These are phyloP conservation scores for Lactarius vividus DNA, from an alignment of 768 basidiomycete genomes.

Conservation along the genomic window DNA sequence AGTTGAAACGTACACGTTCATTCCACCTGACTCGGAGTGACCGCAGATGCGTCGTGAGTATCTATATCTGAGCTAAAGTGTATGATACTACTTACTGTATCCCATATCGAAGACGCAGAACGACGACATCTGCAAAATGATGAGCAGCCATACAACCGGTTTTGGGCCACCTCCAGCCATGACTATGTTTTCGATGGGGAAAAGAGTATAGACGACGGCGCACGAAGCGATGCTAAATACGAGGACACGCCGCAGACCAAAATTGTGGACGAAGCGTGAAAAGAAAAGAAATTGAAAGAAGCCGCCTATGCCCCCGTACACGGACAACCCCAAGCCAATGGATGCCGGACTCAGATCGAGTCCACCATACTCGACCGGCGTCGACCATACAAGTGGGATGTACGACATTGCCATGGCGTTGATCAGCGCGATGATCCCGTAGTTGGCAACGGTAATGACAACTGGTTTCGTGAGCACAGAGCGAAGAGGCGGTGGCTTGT, in stretches of 20 bases:
- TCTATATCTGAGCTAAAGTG: background rate
- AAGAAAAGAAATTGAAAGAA: background rate
- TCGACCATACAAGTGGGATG: background rate
- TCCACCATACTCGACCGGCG: background rate
- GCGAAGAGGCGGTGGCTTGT: background rate
- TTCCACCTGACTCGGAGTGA: constrained; percentile 49
- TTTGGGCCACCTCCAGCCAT: too few relatives aligned
- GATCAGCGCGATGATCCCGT: background rate
- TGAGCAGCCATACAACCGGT: background rate
- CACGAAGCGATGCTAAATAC: too few relatives aligned
- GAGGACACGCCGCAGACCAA: background rate
- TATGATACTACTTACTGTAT: background rate
- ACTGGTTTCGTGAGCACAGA: background rate
- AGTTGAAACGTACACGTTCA: constrained; percentile 66
- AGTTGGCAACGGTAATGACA: background rate
- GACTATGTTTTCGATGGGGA: too few relatives aligned
- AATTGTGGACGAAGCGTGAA: background rate
- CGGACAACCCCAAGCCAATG: background rate
- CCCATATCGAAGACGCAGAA: background rate
- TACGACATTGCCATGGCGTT: background rate
- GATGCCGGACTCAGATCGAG: background rate
- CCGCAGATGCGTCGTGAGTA: constrained; percentile 23
- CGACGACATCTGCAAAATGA: background rate
- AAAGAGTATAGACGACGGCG: too few relatives aligned
- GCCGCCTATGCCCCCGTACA: background rate